These are phyloP conservation scores for Pyrus bretschneideri DNA, from an alignment of 306 rosid species.

Conservation along the genomic window DNA sequence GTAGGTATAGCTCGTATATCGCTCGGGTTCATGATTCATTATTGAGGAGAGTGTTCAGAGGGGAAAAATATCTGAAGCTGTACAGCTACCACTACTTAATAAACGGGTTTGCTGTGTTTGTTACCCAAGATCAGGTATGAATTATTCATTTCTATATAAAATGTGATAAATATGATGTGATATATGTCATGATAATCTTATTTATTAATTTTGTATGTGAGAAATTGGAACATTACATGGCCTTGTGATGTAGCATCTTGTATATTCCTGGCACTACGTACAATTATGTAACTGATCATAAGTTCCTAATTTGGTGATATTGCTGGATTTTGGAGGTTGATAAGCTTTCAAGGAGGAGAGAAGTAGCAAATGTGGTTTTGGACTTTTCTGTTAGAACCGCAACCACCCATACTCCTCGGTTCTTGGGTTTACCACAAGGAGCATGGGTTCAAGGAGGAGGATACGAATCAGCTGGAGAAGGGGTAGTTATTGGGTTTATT, in stretches of 20 bases:
- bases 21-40: constrained; percentile 81
- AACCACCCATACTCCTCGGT: constrained; percentile 87
- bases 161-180: too few species aligned
- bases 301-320: not conserved
- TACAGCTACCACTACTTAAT: constrained; percentile 94
- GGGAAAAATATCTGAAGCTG: constrained; percentile 88
- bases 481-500: constrained; percentile 76
- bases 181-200: too few species aligned
- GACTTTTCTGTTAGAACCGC: constrained; percentile 95
- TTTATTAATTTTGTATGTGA: not conserved
- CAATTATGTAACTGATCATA: not conserved
- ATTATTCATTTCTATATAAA: not conserved
- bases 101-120: constrained; percentile 85
- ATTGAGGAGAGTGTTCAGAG: constrained; percentile 68
- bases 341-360: constrained; percentile 69
- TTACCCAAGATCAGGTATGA: constrained; percentile 76
- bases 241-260: not conserved
- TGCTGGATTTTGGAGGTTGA: constrained; percentile 52
- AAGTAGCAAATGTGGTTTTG: constrained; percentile 75
- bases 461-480: constrained; percentile 81
- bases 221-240: not conserved
- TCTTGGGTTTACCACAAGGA: constrained; percentile 88
- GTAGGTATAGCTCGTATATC: constrained; percentile 47
- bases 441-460: constrained; percentile 92
- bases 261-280: not conserved